phyloP scores from a whole-genome alignment of 495 filamentous ascomycete species.

The Mytilinidion resinicola region DNA sequence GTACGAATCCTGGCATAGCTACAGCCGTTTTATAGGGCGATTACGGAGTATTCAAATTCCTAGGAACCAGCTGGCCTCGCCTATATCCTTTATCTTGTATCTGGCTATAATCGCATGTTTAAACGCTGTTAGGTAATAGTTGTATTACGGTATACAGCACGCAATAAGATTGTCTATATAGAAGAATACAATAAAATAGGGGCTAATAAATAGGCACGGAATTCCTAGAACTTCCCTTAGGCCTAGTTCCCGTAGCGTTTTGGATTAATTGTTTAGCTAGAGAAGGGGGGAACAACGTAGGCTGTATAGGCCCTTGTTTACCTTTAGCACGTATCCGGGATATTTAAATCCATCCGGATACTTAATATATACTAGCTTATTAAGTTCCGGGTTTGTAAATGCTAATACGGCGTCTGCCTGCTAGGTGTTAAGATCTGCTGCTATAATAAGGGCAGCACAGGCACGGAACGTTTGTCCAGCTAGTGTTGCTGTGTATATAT shows the following conservation, averaged over 20 bases:
- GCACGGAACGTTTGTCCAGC: neutral
- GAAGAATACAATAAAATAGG: too few relatives aligned
- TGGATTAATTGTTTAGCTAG: neutral
- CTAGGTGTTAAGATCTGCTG: neutral
- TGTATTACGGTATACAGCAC: too few relatives aligned
- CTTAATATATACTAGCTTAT: neutral
- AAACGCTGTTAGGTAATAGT: too few relatives aligned
- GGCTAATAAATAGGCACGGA: too few relatives aligned
- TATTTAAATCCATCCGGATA: too few relatives aligned
- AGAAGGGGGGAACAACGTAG: neutral
- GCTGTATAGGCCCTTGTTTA: neutral
- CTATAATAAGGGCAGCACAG: neutral
- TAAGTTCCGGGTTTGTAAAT: neutral
- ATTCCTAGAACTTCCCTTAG: too few relatives aligned
- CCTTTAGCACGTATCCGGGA: neutral
- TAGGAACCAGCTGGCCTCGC: neutral
- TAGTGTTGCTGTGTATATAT: neutral
- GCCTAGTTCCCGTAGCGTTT: too few relatives aligned
- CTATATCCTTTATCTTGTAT: neutral
- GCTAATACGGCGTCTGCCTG: neutral
- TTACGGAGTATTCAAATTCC: neutral
- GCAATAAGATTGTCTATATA: too few relatives aligned
- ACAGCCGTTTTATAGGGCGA: neutral
- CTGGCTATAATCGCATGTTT: neutral
- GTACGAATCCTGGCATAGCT: neutral